Percentiles rank a stretch among this genome's conserved stretches.
phyloP scores from a whole-genome alignment of 768 basidiomycete species.

The Boletus rubescentipes region DNA sequence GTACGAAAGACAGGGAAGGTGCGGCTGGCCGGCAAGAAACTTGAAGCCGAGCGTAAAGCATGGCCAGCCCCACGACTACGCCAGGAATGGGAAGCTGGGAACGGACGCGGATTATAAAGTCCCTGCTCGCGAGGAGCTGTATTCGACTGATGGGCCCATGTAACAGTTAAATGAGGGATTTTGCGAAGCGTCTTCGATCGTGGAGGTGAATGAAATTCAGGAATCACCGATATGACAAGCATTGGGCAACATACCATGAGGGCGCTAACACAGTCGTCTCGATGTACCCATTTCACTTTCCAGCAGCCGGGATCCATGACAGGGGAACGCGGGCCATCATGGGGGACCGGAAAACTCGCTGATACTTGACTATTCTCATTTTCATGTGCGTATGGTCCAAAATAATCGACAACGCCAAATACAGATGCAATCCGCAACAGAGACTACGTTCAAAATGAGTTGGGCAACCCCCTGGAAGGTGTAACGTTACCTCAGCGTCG shows the following conservation, averaged over 20 bases:
- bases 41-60: slow-evolving; percentile 10
- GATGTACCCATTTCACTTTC: slow-evolving; percentile 78
- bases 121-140: slow-evolving; percentile 17
- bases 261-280: slow-evolving; percentile 73
- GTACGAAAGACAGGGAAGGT: slow-evolving; percentile 13
- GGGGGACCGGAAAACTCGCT: slow-evolving; percentile 44
- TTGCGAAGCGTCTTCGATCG: slow-evolving; percentile 60
- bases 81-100: slow-evolving; percentile 19
- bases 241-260: slow-evolving; percentile 51
- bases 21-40: slow-evolving; percentile 19
- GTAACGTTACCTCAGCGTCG: slow-evolving; percentile 51
- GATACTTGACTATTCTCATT: slow-evolving; percentile 19
- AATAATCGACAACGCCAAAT: slow-evolving; percentile 67
- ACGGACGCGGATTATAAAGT: slow-evolving; percentile 12
- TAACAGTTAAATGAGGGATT: slow-evolving; percentile 69
- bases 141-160: slow-evolving; percentile 72
- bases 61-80: slow-evolving; percentile 11
- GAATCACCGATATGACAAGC: background rate
- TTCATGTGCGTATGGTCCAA: slow-evolving; percentile 35
- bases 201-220: background rate
- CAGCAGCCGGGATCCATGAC: slow-evolving; percentile 63
- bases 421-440: slow-evolving; percentile 50
- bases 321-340: slow-evolving; percentile 52
- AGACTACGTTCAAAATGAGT: slow-evolving; percentile 37
- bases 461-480: background rate